Percentiles rank a stretch among this genome's conserved stretches.
Evolutionary conservation across 345 rosid species (phyloP).

Genomic region (Rhodamnia rubescens): DNA sequence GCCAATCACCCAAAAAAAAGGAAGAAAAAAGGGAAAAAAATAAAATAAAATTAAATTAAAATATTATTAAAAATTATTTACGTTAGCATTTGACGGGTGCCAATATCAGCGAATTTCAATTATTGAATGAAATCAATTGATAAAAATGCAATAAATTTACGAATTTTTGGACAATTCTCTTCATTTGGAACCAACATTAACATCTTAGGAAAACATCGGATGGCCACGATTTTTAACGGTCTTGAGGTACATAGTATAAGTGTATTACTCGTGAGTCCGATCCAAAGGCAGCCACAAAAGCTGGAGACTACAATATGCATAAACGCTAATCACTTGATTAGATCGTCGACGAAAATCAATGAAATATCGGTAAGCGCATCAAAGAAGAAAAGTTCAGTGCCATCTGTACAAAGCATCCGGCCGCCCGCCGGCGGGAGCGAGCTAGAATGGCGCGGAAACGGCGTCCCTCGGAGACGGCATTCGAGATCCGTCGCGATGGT

Average conservation of each 20-base stretch:
- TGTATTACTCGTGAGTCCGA: neutral
- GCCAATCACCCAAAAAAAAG: no score
- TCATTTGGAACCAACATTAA: neutral
- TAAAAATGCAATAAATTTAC: rapidly evolving
- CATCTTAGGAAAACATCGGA: neutral
- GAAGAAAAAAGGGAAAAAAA: no score
- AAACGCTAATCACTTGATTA: neutral
- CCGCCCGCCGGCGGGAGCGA: neutral
- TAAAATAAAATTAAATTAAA: no score
- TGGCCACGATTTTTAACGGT: neutral
- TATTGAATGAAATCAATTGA: no score
- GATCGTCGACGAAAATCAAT: neutral
- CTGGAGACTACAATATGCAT: neutral
- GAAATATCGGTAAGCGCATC: neutral
- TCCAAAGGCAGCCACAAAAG: neutral
- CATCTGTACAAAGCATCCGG: neutral
- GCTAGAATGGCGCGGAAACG: constrained; percentile 24
- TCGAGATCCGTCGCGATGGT: neutral
- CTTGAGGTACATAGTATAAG: neutral
- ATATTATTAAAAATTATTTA: no score
- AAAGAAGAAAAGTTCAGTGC: neutral
- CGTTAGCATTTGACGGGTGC: no score
- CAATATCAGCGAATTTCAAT: no score
- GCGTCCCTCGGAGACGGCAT: neutral
- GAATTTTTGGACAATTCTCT: no score